These are phyloP conservation scores for Mycena epipterygia DNA, from an alignment of 768 basidiomycete genomes.

Conservation along the genomic window DNA sequence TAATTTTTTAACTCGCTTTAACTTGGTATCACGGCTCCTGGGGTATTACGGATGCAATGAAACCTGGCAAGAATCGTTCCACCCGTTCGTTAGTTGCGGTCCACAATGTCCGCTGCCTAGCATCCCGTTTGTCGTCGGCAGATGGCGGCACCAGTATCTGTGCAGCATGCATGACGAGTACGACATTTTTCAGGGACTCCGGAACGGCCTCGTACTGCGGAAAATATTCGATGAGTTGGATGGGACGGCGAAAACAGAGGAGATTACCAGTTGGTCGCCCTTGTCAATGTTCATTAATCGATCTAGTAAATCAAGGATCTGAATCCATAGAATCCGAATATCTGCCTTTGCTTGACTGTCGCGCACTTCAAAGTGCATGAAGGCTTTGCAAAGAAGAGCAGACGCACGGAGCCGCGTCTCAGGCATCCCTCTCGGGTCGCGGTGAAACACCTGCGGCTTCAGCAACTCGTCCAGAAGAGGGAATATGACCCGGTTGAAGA, in stretches of 20 bases:
- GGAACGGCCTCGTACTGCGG: conserved; percentile 92
- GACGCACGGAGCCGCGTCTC: conserved; percentile 92
- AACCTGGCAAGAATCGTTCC: conserved; percentile 93
- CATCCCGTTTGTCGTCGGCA: conserved; percentile 63
- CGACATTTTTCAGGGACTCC: conserved; percentile 96
- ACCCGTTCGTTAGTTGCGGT: conserved; percentile 86
- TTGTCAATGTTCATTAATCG: conserved; percentile 89
- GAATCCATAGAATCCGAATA: conserved; percentile 86
- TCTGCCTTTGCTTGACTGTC: conserved; percentile 72
- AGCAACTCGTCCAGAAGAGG: conserved; percentile 93
- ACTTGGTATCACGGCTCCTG: conserved; percentile 36
- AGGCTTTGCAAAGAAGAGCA: conserved; percentile 93
- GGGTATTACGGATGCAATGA: conserved; percentile 80
- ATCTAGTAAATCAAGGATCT: conserved; percentile 90
- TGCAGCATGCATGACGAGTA: conserved; percentile 95
- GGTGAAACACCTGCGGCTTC: conserved; percentile 81
- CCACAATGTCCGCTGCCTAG: conserved; percentile 83
- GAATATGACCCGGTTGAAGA: conserved; percentile 92
- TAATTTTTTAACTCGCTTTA: not conserved
- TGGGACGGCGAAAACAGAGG: not conserved
- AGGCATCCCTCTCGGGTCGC: conserved; percentile 89
- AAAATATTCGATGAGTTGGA: not conserved
- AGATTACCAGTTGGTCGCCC: conserved; percentile 83
- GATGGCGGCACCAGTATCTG: conserved; percentile 82
- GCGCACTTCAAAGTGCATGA: conserved; percentile 92